Conservation (phyloP, 352 stramenopile species). For the Pythium dissimile region DNA sequence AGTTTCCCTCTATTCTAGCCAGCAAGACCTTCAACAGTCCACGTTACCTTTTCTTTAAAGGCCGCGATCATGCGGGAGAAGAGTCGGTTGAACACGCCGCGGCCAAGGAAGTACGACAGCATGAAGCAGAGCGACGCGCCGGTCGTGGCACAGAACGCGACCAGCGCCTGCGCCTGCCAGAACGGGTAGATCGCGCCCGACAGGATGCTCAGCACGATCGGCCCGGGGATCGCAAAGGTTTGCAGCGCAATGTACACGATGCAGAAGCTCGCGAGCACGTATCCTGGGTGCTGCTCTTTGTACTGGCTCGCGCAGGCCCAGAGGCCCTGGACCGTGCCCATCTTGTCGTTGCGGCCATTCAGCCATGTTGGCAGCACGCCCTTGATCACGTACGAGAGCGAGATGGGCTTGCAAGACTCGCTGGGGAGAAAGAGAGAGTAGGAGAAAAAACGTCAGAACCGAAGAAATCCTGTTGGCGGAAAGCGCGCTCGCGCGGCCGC, state of each 20-base stretch:
- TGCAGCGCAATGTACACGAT: conserved; percentile 86
- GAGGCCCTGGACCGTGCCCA: conserved; percentile 73
- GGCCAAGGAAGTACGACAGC: conserved; percentile 83
- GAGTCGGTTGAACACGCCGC: conserved; percentile 61
- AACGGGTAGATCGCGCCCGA: conserved; percentile 88
- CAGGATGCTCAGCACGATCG: conserved; percentile 85
- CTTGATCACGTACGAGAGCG: conserved; percentile 69
- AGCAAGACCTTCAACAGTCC: not conserved
- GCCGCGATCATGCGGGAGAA: conserved; percentile 67
- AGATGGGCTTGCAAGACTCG: conserved; percentile 64
- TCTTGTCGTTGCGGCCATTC: conserved; percentile 80
- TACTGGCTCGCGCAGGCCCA: conserved; percentile 79
- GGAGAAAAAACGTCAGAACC: not conserved
- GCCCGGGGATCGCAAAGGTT: conserved; percentile 85
- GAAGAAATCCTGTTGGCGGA: too few relatives aligned
- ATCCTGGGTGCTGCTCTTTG: conserved; percentile 64
- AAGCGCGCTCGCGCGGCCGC: not conserved
- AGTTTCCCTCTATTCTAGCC: not conserved
- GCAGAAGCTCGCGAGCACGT: conserved; percentile 78
- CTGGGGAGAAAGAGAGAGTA: conserved; percentile 20
- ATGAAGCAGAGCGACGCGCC: conserved; percentile 83
- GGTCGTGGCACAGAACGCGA: conserved; percentile 81
- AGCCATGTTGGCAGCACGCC: conserved; percentile 79
- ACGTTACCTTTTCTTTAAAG: conserved; percentile 75
- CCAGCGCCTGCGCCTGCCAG: conserved; percentile 67